Evolutionary conservation across 2,329 filamentous ascomycete genomes (phyloP), one percentile per base, ranked within the genome.

Genomic region (Annulohypoxylon truncatum): DNA sequence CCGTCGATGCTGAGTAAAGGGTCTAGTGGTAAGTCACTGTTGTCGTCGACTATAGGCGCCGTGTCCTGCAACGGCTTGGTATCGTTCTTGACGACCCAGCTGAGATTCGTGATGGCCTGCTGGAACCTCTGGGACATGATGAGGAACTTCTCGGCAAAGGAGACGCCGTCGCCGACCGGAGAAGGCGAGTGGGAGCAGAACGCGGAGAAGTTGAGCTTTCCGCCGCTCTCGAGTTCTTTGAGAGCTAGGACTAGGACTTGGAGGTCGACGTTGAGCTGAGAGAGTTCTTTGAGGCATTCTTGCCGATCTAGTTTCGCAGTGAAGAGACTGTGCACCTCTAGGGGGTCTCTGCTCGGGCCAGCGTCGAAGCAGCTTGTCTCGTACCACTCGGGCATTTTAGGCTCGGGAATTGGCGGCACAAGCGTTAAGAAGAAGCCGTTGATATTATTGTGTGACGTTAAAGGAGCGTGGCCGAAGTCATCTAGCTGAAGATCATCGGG

Each of bases 221-320:
- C 60, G 24, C 35, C 52, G 2, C 58, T 53, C 24, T 24, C 35
- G 2, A 66, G 4, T 3, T 62, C 53, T 9, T 58, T 35, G 4
- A 70, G 33, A 1, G 15, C 28, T 4, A 22, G 18, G 44, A 48
- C 61, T 4, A 66, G 63, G 6, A 33, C 52, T n/a, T 72, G 63
- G 4, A 69, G 55, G 38, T 72, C 70, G 9, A 70, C 42, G 53
- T 70, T 70, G 10, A 71, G 50, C 24, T 67, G 59, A 0, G 69
- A 71, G 29, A 71, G 57, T 24, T 71, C 69, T 15, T 66, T 68
- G 15, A 71, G 33, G 24, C 69, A 71, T 40, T 68, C 64, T 29
- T 70, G 63, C 10, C 59, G 60, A 24, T 69, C 66, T 2, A 69
- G 31, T 18, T 60, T 70, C 22, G 20, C 59, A 0, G 61, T 58